Percentiles rank a stretch among this genome's conserved stretches.
phyloP scores from a whole-genome alignment of 2,329 filamentous ascomycete species.

The Fusarium albosuccineum region DNA sequence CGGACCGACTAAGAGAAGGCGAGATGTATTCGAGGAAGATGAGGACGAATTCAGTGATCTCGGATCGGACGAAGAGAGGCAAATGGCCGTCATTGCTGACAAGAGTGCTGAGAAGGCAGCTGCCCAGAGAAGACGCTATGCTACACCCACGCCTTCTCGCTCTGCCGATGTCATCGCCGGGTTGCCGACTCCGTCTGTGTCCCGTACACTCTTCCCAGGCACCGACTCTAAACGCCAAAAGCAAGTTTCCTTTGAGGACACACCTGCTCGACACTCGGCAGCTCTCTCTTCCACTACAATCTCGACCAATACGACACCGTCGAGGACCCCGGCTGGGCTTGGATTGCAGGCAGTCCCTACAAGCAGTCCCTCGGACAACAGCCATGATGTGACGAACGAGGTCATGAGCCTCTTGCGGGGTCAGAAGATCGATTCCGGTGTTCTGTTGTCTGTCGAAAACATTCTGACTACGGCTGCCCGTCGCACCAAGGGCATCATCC shows the following conservation, averaged over 20 bases:
- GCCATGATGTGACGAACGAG: conserved; percentile 57
- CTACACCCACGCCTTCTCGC: conserved; percentile 46
- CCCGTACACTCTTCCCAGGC: conserved; percentile 53
- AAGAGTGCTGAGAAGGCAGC: conserved; percentile 49
- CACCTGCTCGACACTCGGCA: conserved; percentile 10
- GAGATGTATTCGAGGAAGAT: conserved; percentile 44
- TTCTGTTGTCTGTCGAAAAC: conserved; percentile 54
- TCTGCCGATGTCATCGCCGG: conserved; percentile 42
- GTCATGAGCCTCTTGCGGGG: conserved; percentile 64
- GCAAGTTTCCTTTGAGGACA: conserved; percentile 50
- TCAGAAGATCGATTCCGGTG: conserved; percentile 55
- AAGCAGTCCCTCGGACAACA: conserved; percentile 30
- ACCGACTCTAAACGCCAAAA: conserved; percentile 49
- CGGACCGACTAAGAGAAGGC: conserved; percentile 48
- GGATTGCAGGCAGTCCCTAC: conserved; percentile 19
- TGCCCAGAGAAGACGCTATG: conserved; percentile 23
- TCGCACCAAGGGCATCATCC: conserved; percentile 70
- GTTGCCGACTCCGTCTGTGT: conserved; percentile 52
- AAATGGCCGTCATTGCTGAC: conserved; percentile 54
- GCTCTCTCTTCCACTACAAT: conserved; percentile 23
- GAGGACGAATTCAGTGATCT: conserved; percentile 51
- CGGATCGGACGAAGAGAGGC: conserved; percentile 55
- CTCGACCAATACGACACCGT: conserved; percentile 32
- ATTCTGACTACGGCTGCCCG: conserved; percentile 69
- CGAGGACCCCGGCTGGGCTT: conserved; percentile 6